phyloP scores from a whole-genome alignment of 148 eudicot genomes.

The Rhododendron molle region DNA sequence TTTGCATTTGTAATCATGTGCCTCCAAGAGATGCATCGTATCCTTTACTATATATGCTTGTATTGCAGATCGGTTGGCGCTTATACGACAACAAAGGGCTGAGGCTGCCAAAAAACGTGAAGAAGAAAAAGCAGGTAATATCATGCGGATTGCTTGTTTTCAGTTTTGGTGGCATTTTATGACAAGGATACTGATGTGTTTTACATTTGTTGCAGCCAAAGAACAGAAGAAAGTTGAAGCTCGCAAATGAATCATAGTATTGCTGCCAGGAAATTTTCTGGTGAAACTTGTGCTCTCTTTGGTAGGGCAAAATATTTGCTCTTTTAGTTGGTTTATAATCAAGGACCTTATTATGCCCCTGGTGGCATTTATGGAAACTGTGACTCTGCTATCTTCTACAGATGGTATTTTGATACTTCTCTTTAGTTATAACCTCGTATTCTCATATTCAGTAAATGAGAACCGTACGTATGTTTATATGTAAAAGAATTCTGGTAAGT shows the following conservation, averaged over 20 bases:
- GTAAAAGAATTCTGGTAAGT: neutral
- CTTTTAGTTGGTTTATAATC: neutral
- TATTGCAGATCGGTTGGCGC: slow-evolving; percentile 73
- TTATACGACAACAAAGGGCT: slow-evolving; percentile 85
- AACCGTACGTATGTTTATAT: neutral
- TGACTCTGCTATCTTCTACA: neutral
- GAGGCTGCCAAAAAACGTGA: slow-evolving; percentile 90
- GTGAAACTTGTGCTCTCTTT: neutral
- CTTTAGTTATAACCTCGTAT: neutral
- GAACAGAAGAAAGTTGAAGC: slow-evolving; percentile 88
- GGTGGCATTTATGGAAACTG: slow-evolving; percentile 4
- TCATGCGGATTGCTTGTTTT: neutral
- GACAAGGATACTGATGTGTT: neutral
- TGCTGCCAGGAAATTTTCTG: neutral
- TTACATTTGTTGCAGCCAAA: slow-evolving; percentile 55
- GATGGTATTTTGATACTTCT: neutral
- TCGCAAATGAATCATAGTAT: slow-evolving; percentile 23
- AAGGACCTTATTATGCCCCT: neutral
- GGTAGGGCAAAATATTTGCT: slow-evolving; percentile 10
- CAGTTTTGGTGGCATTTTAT: neutral
- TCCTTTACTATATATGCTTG: neutral
- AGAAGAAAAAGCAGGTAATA: slow-evolving; percentile 88
- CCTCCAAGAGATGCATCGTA: neutral
- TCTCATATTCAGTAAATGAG: neutral
- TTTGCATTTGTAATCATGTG: neutral